Evolutionary conservation across 2,329 filamentous ascomycete genomes (phyloP).

Genomic region (Fusarium aywerte): DNA sequence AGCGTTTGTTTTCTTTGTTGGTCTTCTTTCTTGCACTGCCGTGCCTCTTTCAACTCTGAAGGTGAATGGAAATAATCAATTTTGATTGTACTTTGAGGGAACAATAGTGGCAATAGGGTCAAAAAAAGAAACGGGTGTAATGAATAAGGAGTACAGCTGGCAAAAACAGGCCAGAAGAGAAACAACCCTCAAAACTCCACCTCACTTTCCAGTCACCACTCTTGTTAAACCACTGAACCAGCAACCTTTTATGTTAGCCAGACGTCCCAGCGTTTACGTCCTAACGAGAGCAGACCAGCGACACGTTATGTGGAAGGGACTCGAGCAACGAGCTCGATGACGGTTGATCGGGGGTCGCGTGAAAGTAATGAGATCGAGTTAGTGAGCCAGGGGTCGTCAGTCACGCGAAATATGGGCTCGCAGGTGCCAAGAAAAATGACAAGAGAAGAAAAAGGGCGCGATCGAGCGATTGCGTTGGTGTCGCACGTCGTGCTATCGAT

Average conservation of each 20-base stretch:
- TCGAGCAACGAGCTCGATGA: slow-evolving; percentile 12
- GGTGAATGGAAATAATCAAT: slow-evolving; percentile 60
- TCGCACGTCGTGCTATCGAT: slow-evolving; percentile 33
- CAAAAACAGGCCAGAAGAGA: slow-evolving; percentile 50
- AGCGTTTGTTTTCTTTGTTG: slow-evolving; percentile 46
- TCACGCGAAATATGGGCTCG: neutral
- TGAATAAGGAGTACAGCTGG: slow-evolving; percentile 57
- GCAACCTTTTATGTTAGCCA: slow-evolving; percentile 47
- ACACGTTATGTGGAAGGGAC: slow-evolving; percentile 20
- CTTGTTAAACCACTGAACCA: slow-evolving; percentile 49
- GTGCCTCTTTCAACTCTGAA: slow-evolving; percentile 53
- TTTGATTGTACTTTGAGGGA: slow-evolving; percentile 61
- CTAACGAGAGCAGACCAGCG: slow-evolving; percentile 41
- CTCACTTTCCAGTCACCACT: slow-evolving; percentile 52
- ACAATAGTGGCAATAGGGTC: slow-evolving; percentile 51
- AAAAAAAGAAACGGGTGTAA: slow-evolving; percentile 48
- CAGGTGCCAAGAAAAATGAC: slow-evolving; percentile 3
- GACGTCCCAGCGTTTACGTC: slow-evolving; percentile 39
- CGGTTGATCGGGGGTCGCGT: slow-evolving; percentile 15
- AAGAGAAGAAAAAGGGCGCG: neutral
- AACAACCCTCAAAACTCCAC: slow-evolving; percentile 52
- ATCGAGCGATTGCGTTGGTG: slow-evolving; percentile 17
- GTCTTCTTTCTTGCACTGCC: slow-evolving; percentile 53
- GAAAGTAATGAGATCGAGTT: slow-evolving; percentile 18
- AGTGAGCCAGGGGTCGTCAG: slow-evolving; percentile 8